phyloP scores from a whole-genome alignment of 2,329 filamentous ascomycete genomes.

The Aspergillus candidus region DNA sequence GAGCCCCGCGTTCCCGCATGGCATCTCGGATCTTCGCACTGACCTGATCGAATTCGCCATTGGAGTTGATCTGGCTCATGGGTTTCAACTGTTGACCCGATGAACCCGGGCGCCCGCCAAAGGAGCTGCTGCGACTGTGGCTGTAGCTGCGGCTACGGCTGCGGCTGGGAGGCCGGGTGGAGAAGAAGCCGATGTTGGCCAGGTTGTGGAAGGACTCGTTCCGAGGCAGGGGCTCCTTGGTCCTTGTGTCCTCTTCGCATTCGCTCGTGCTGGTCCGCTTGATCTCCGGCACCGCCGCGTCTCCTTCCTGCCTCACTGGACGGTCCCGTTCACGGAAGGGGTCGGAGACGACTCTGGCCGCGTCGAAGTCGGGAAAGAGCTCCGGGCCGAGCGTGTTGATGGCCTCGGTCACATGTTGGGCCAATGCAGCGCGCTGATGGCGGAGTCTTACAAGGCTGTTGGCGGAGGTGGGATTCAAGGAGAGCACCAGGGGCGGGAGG shows the following conservation, averaged over 20 bases:
- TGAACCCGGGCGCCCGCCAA: slow-evolving; percentile 56
- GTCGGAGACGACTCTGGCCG: slow-evolving; percentile 59
- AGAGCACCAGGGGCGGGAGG: slow-evolving; percentile 76
- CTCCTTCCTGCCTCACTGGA: slow-evolving; percentile 12
- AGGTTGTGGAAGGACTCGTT: slow-evolving; percentile 95
- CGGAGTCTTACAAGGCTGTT: slow-evolving; percentile 79
- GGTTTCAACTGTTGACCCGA: slow-evolving; percentile 60
- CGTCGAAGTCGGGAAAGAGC: slow-evolving; percentile 93
- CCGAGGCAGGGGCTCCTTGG: slow-evolving; percentile 57
- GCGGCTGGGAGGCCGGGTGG: slow-evolving; percentile 78
- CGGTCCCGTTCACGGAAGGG: slow-evolving; percentile 37
- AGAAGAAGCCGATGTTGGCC: slow-evolving; percentile 80
- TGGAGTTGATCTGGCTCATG: slow-evolving; percentile 61
- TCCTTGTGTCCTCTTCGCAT: slow-evolving; percentile 19
- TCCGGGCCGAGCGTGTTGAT: slow-evolving; percentile 95
- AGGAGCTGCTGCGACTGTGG: slow-evolving; percentile 64
- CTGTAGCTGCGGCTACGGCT: slow-evolving; percentile 71
- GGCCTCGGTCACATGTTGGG: slow-evolving; percentile 75
- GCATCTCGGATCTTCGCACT: slow-evolving; percentile 76
- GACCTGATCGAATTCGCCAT: slow-evolving; percentile 73
- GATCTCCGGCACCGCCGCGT: slow-evolving; percentile 15
- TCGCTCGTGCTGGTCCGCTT: slow-evolving; percentile 19
- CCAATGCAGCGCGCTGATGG: slow-evolving; percentile 64
- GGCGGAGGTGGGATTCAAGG: slow-evolving; percentile 74
- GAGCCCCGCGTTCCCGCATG: slow-evolving; percentile 71